A percentile compares a stretch with the other conserved stretches of the same genome.
These are phyloP conservation scores for Circinella umbellata DNA, from an alignment of 371 early-diverging fungal genomes.

Conservation along the genomic window DNA sequence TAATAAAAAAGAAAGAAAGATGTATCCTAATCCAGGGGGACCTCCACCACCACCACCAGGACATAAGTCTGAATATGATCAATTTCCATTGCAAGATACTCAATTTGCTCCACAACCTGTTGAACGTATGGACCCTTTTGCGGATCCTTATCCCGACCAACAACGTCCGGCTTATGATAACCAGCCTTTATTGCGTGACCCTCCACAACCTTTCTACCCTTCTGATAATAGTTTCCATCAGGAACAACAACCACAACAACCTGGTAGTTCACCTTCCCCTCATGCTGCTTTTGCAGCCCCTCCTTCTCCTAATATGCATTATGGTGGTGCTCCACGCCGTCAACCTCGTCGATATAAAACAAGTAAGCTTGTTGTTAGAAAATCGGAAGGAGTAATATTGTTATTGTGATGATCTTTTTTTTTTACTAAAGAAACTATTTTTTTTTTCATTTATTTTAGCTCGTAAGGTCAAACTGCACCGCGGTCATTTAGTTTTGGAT, in stretches of 20 bases:
- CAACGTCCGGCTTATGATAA: constrained; percentile 23
- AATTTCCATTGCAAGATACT: constrained; percentile 49
- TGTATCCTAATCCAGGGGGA: constrained; percentile 17
- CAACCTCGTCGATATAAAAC: constrained; percentile 69
- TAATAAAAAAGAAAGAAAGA: neutral
- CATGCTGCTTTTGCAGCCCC: constrained; percentile 12
- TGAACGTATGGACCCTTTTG: constrained; percentile 44
- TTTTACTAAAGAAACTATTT: neutral
- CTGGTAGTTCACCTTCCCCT: constrained; percentile 15
- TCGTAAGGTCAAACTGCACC: constrained; percentile 64
- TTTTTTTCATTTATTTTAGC: constrained; percentile 19
- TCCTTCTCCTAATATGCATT: constrained; percentile 46
- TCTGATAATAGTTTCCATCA: constrained; percentile 6
- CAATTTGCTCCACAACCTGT: constrained; percentile 42
- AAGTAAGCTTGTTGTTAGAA: constrained; percentile 31
- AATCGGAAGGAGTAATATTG: neutral
- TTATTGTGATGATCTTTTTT: too few species aligned
- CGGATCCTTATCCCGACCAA: constrained; percentile 39
- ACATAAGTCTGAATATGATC: constrained; percentile 36
- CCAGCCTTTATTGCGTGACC: constrained; percentile 35
- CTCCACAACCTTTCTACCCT: constrained; percentile 20
- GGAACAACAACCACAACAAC: neutral
- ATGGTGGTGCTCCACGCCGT: constrained; percentile 55
- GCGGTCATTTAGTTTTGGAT: constrained; percentile 80
- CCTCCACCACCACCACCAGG: constrained; percentile 23